Conservation (phyloP, 2,329 filamentous ascomycete genomes). For the Cladophialophora bantiana region DNA sequence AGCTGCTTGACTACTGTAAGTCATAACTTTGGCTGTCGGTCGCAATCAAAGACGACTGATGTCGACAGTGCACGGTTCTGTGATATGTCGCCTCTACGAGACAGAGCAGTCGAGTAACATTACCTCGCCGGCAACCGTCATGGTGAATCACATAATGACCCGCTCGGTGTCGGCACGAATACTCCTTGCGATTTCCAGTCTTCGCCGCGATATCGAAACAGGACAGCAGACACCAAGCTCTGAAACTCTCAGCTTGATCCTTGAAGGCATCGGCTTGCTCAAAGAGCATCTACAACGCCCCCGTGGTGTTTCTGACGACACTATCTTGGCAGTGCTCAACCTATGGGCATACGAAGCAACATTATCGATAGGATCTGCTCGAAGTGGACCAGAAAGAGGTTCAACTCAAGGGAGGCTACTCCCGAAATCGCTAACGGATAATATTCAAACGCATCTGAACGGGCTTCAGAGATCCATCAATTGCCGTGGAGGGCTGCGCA, state of each 20-base stretch:
- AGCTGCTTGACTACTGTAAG: conserved; percentile 14
- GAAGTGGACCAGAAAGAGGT: background rate
- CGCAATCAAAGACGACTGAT: background rate
- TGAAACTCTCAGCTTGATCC: conserved; percentile 15
- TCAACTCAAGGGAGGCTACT: background rate
- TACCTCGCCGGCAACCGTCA: conserved; percentile 10
- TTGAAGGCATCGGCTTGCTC: conserved; percentile 22
- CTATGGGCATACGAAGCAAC: conserved; percentile 27
- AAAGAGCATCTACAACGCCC: conserved; percentile 22
- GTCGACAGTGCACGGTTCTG: conserved; percentile 15
- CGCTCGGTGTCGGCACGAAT: conserved; percentile 16
- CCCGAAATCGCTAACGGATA: conserved; percentile 5
- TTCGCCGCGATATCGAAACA: conserved; percentile 17
- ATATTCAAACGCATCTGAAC: conserved; percentile 24
- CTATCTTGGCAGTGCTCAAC: conserved; percentile 19
- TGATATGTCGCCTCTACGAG: conserved; percentile 20
- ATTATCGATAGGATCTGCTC: conserved; percentile 10
- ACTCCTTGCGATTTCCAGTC: conserved; percentile 22
- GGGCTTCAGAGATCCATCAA: conserved; percentile 22
- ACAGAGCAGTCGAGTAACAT: conserved; percentile 14
- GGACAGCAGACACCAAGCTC: conserved; percentile 18
- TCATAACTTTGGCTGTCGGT: background rate
- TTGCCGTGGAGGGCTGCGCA: conserved; percentile 16
- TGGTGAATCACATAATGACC: conserved; percentile 19
- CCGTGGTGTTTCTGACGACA: conserved; percentile 17